These are phyloP conservation scores for Rhodotorula sp. DNA, from an alignment of 1,284 basidiomycete genomes.

Conservation along the genomic window DNA sequence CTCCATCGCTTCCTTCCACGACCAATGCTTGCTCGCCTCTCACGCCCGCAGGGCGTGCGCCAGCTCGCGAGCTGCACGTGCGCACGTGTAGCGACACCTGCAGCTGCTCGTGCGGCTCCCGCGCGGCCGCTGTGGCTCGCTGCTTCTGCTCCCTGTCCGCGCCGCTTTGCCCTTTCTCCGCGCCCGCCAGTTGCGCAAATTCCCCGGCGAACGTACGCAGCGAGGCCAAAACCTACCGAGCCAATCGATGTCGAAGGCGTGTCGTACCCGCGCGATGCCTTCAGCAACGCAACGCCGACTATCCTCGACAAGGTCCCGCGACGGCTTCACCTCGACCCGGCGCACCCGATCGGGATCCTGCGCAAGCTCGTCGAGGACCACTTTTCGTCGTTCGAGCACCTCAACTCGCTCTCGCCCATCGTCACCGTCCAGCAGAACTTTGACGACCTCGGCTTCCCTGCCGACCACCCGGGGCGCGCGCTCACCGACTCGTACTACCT, in stretches of 20 bases:
- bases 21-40: no score
- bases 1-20: no score
- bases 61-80: not conserved
- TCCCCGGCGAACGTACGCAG: not conserved
- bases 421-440: conserved; percentile 93
- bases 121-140: not conserved
- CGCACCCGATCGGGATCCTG: conserved; percentile 85
- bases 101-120: not conserved
- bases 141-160: not conserved
- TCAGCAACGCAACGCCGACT: conserved; percentile 81
- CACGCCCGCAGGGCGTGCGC: no score
- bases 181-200: not conserved
- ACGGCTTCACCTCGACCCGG: conserved; percentile 70
- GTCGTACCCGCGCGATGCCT: conserved; percentile 67
- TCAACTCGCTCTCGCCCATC: conserved; percentile 69
- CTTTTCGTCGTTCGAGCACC: conserved; percentile 67
- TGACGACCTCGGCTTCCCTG: conserved; percentile 84
- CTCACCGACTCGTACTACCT: conserved; percentile 94
- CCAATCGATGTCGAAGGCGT: conserved; percentile 19
- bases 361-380: conserved; percentile 81
- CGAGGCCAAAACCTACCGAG: not conserved
- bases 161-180: not conserved
- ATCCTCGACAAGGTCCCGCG: conserved; percentile 75
- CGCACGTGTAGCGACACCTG: not conserved
- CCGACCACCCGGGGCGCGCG: conserved; percentile 88